Evolutionary conservation across 192 early-diverging fungal genomes (phyloP).

Genomic region (Martensiomyces pterosporus): DNA sequence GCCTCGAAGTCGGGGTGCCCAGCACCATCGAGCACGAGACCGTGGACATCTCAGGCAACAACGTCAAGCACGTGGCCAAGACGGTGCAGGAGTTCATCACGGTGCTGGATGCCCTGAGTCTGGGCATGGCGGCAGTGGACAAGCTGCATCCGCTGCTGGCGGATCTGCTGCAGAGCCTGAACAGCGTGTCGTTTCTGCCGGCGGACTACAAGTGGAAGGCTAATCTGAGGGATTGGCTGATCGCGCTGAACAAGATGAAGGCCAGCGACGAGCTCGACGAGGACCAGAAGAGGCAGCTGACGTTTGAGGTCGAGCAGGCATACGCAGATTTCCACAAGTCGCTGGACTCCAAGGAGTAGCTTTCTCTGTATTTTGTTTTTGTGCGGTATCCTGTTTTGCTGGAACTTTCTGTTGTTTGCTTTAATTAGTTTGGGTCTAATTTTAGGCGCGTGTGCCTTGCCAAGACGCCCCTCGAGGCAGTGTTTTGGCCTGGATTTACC

Average conservation of each 20-base stretch:
- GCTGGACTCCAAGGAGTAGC: slow-evolving; percentile 32
- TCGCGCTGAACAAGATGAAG: slow-evolving; percentile 87
- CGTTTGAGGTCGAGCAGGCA: slow-evolving; percentile 85
- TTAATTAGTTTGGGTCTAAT: too few relatives aligned
- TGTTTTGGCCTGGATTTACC: too few relatives aligned
- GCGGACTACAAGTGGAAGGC: slow-evolving; percentile 76
- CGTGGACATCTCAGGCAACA: slow-evolving; percentile 48
- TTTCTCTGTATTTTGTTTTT: too few relatives aligned
- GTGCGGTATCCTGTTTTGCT: too few relatives aligned
- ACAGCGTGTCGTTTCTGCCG: slow-evolving; percentile 72
- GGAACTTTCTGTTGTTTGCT: too few relatives aligned
- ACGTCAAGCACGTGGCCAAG: slow-evolving; percentile 80
- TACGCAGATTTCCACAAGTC: slow-evolving; percentile 62
- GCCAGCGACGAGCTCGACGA: slow-evolving; percentile 81
- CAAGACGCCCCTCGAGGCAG: too few relatives aligned
- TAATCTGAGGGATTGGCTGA: slow-evolving; percentile 86
- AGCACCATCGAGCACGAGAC: slow-evolving; percentile 90
- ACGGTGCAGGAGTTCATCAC: slow-evolving; percentile 84
- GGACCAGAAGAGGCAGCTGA: slow-evolving; percentile 84
- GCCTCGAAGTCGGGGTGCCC: slow-evolving; percentile 93
- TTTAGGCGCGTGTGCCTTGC: too few relatives aligned
- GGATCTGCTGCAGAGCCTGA: slow-evolving; percentile 84
- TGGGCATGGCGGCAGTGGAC: slow-evolving; percentile 83
- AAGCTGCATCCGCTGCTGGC: slow-evolving; percentile 83
- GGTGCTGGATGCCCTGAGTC: slow-evolving; percentile 80